Evolutionary conservation across 257 asterid species (phyloP), one percentile per base, ranked within the genome.

Genomic region (Linderniella brevidens): DNA sequence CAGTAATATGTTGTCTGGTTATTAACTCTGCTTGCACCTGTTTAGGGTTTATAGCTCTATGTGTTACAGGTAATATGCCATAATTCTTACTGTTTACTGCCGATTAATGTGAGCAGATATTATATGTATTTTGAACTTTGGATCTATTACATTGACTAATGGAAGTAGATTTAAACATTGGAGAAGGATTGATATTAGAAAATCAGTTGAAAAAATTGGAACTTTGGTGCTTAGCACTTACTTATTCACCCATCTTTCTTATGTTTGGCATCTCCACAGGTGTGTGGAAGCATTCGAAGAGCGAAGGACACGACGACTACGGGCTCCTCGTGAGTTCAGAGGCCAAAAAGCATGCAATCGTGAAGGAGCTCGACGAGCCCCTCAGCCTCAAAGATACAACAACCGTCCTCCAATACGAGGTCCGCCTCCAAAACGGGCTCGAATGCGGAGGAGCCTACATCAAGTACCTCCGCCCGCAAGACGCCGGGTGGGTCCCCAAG

Each of bases 401-500:
- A 0, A 32, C 69, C 45, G 93, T 85, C 32, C 96, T 90, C 44
- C 99, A 90, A 41, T 90, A 61, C 17, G 99, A 90, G 64, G 92
- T 72, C 39, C 96, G 99, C 54, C 81, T 90, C 58, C 99, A 90
- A 62, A 70, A 75, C 4, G 96, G 99, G 9, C 96, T 85, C 15
- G 99, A 90, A 55, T 85, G 99, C 58, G 99, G 99, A 52, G 99
- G 96, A 58, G 99, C 99, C 56, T 90, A 90, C 57, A 45, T 90
- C 52, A 90, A 90, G 67, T 85, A 80, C 65, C 93, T 90, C 46
- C 93, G 94, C 8, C 96, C 99, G 4, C 99, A 90, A 59, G 92
- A 66, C 17, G 88, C 83, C 18, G 92, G 86, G 4, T 90, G 96
- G 99, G 58, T 47, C 17, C 63, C 99, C 0, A 86, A 81, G 69